phyloP scores from a whole-genome alignment of 1,284 basidiomycete species.

The Ceratobasidium sp. region DNA sequence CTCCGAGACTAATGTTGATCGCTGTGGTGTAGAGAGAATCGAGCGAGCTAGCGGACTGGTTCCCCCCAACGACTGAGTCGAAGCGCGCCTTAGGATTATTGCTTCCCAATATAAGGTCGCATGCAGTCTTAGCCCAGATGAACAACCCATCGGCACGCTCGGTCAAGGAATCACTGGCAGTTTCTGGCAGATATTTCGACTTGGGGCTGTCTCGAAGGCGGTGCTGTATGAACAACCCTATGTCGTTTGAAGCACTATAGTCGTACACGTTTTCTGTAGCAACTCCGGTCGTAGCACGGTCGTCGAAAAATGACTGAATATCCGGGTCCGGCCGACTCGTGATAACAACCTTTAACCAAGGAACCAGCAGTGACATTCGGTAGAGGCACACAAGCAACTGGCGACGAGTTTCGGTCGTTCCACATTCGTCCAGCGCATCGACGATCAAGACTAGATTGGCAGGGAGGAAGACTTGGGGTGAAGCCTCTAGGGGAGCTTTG shows the following conservation, averaged over 20 bases:
- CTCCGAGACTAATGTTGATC: slow-evolving; percentile 10
- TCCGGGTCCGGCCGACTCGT: slow-evolving; percentile 15
- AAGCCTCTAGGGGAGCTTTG: not conserved
- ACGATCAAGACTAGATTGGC: not conserved
- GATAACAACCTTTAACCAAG: not conserved
- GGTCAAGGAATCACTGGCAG: not conserved
- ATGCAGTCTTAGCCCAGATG: slow-evolving; percentile 33
- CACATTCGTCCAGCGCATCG: slow-evolving; percentile 17
- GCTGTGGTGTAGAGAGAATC: slow-evolving; percentile 18
- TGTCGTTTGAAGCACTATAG: not conserved
- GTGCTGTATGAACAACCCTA: not conserved
- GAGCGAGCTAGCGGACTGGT: not conserved
- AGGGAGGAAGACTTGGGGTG: not conserved
- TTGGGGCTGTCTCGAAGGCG: too few species aligned
- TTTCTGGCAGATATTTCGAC: not conserved
- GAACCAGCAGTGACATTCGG: slow-evolving; percentile 1
- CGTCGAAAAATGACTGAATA: not conserved
- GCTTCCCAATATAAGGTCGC: not conserved
- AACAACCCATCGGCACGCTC: slow-evolving; percentile 22
- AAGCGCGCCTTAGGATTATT: not conserved
- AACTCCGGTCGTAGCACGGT: not conserved
- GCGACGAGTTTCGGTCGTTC: not conserved
- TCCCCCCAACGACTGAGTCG: not conserved
- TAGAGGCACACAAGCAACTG: not conserved
- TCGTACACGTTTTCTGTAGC: not conserved